Evolutionary conservation across 2,329 filamentous ascomycete species (phyloP), one percentile per base, ranked within the genome.

Genomic region (Calonectria crousiana): DNA sequence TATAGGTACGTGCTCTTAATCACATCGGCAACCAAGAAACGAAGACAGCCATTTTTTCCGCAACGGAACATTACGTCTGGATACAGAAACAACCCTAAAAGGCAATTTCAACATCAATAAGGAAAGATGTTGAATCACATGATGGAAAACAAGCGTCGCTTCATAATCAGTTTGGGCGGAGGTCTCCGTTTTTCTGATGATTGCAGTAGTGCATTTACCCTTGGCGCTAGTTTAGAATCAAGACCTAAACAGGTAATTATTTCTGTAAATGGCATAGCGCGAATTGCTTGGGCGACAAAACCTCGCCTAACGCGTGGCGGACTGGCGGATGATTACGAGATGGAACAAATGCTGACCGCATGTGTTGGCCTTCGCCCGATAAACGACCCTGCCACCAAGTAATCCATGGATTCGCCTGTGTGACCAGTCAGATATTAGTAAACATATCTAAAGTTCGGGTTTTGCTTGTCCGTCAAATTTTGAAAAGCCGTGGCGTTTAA

Each of bases 391-490:
- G 10, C 34, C 2, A 11, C 34, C 11, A 32, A 32, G 30, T 32
- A 32, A 32, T 32, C 30, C 32, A 34, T 34, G 32, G 10, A 34
- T 34, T 34, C 30, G 8, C 4, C 30, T 32, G 8, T 32, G 30
- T 32, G 30, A 32, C 30, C 30, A 14, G 16, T 6, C 30, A 16
- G 13, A 56, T 3, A n/a, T 32, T 75, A 86, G 53, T 86, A 87
- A 2, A 87, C 82, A 44, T 86, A 85, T 13, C 79, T 80, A 76
- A 86, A 86, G 56, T 86, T 85, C 0, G 83, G 84, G 44, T 88
- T 88, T 79, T 87, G 83, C 74, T 81, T 82, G 67, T 87, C 86
- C 23, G 85, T 86, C 80, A 87, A 76, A 26, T 87, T 85, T 4
- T 75, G 81, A 60, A 87, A 87, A 0, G 84, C 86, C 1, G 85